Evolutionary conservation across 305 asterid species (phyloP).

Genomic region (Fraxinus nigra): DNA sequence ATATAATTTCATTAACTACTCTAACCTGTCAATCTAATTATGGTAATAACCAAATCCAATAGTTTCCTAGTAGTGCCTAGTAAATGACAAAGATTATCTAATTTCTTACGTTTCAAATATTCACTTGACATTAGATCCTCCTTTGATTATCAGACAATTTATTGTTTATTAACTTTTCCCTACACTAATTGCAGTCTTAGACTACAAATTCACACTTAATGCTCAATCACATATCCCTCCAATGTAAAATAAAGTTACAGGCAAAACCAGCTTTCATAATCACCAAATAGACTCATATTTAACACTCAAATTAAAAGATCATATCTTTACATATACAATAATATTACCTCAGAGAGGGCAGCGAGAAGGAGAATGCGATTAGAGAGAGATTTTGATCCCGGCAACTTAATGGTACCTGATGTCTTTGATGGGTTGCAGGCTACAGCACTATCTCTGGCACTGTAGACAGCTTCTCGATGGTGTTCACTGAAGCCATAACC

Average conservation of each 20-base stretch:
- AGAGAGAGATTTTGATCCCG: conserved; percentile 36
- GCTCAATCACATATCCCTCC: neutral
- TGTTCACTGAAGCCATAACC: no score
- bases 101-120: neutral
- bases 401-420: conserved; percentile 86
- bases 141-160: neutral
- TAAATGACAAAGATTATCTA: neutral
- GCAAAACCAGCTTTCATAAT: neutral
- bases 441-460: conserved; percentile 74
- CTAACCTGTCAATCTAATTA: neutral
- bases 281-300: neutral
- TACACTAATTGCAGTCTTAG: no score
- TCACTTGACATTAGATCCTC: neutral
- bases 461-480: conserved; percentile 69
- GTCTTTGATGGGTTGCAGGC: conserved; percentile 64
- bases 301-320: neutral
- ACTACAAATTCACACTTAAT: neutral
- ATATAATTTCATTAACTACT: neutral
- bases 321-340: neutral
- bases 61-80: neutral
- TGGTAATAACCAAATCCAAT: neutral
- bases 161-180: neutral
- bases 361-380: conserved; percentile 94
- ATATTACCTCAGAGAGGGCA: conserved; percentile 84
- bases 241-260: neutral